A percentile compares a stretch with the other conserved stretches of the same genome.
Evolutionary conservation across 345 rosid genomes (phyloP).

Genomic region (Excoecaria agallocha): DNA sequence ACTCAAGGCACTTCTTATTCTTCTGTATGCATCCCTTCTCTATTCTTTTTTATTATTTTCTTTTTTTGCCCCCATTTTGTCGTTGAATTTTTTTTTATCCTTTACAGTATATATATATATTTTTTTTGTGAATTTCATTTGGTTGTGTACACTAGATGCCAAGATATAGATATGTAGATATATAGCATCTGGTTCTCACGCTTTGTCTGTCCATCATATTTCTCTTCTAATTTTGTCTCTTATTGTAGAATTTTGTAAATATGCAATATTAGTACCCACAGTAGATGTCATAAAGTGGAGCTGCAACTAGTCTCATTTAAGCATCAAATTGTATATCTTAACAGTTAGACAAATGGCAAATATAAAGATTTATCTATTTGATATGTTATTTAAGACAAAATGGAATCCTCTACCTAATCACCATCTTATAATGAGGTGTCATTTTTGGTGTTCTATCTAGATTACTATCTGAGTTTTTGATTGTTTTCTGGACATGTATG

Average conservation of each 20-base stretch:
- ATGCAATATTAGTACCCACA: neutral
- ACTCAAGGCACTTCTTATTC: slow-evolving; percentile 53
- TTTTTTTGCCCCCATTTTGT: neutral
- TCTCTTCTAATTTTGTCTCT: neutral
- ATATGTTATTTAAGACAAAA: too few relatives aligned
- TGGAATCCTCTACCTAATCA: too few relatives aligned
- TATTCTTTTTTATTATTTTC: too few relatives aligned
- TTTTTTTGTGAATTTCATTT: slow-evolving; percentile 14
- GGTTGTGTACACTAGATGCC: neutral
- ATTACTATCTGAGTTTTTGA: neutral
- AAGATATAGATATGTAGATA: neutral
- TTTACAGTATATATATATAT: neutral
- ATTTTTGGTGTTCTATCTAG: neutral
- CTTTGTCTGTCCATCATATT: neutral
- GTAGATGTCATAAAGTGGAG: neutral
- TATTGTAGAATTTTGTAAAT: neutral
- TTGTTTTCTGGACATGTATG: slow-evolving; percentile 15
- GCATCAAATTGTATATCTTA: neutral
- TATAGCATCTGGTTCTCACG: neutral
- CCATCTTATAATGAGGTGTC: neutral
- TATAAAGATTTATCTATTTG: neutral
- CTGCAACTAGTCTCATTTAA: neutral
- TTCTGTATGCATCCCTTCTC: slow-evolving; percentile 46
- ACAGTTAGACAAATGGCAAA: neutral
- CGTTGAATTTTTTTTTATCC: neutral